A percentile compares a stretch with the other conserved stretches of the same genome.
Conservation (phyloP, 768 basidiomycete species). For the Tulasnella sp. region DNA sequence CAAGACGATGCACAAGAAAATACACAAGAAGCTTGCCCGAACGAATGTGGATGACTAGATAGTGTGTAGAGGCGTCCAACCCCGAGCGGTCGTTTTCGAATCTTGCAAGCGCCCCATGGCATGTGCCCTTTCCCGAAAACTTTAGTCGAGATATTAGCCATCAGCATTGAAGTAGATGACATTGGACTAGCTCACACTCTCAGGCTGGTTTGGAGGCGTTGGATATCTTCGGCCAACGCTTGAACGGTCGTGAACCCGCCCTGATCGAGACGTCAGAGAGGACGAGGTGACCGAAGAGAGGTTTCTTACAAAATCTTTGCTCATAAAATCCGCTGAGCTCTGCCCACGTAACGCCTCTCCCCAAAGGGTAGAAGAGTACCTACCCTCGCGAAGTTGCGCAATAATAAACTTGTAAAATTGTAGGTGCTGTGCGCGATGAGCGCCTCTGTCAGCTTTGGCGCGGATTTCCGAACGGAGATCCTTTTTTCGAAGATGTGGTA, state of each 20-base stretch:
- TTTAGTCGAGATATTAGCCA: background rate
- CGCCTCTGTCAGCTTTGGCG: background rate
- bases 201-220: background rate
- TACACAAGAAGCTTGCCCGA: background rate
- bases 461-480: background rate
- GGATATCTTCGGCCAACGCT: background rate
- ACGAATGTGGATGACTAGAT: background rate
- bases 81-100: background rate
- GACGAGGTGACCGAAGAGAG: background rate
- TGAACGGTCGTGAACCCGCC: background rate
- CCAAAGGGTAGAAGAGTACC: background rate
- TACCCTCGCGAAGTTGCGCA: background rate
- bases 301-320: background rate
- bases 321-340: background rate
- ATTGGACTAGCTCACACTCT: background rate
- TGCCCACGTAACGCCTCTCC: background rate
- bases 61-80: background rate
- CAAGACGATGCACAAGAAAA: too few relatives aligned
- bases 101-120: background rate
- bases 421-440: background rate
- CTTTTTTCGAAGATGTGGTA: background rate
- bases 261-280: background rate
- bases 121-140: background rate
- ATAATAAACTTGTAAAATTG: background rate
- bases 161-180: background rate